Evolutionary conservation across 2,329 filamentous ascomycete genomes (phyloP), one percentile per base, ranked within the genome.

Genomic region (Colletotrichum eremochloae): DNA sequence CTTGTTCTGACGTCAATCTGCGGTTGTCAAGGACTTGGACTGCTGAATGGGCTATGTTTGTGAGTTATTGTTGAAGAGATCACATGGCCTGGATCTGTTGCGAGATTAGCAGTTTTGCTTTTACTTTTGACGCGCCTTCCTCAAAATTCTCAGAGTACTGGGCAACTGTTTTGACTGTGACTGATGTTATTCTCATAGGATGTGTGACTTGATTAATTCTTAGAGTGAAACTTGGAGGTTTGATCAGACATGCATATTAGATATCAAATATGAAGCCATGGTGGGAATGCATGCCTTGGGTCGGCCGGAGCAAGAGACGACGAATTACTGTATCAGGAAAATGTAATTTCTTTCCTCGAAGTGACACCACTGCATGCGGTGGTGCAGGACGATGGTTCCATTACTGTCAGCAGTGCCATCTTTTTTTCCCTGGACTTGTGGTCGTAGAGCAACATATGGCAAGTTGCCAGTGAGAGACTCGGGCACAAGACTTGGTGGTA

Each of bases 81-180:
- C 60, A 52, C 14, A 31, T 38, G 33, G 48, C 12, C 12, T 18
- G 7, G 4, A 6, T 6, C 24, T 52, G 12, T 15, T 2, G 4
- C 3, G 12, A 50, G 50, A 18, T 18, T 8, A 53, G 12, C 50
- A n/a, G 18, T 46, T 7, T 20, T 3, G 14, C 3, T 18, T 4
- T 29, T 4, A 53, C 2, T 8, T 2, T 29, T 12, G 2, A 31
- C 3, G 5, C 1, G 2, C 50, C 14, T 53, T 53, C 24, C 48
- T 31, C 3, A 5, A 2, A 5, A 52, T 1, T 52, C n/a, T 31
- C 24, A 15, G 12, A 12, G 12, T 14, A 29, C n/a, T 3, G 12
- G 0, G 1, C 12, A 52, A 29, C 12, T 6, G 1, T 0, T 52
- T 15, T 15, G 12, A 29, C 5, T 3, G 3, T 7, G 5, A 18